Percentiles rank a stretch among this genome's conserved stretches.
Conservation (phyloP, 176 grass and related monocot genomes). For the Carex pumila region DNA sequence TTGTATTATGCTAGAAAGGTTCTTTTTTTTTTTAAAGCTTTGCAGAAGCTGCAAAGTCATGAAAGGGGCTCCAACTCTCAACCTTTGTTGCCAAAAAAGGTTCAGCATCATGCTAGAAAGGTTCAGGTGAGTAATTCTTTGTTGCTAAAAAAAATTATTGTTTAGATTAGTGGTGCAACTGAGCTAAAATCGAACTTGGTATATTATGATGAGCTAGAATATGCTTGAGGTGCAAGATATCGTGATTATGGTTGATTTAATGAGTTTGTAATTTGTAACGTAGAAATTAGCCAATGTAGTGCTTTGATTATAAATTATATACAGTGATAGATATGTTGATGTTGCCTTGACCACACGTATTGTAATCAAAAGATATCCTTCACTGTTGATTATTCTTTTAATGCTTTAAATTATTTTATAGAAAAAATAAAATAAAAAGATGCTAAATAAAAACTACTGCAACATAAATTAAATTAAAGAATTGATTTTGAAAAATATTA, state of each 20-base stretch:
- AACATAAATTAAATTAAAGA: too few species aligned
- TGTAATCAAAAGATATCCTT: too few species aligned
- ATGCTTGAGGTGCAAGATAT: neutral
- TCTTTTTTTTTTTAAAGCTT: too few species aligned
- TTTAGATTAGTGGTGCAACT: neutral
- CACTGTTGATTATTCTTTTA: too few species aligned
- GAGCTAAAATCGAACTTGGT: neutral
- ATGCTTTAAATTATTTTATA: too few species aligned
- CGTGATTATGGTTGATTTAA: neutral
- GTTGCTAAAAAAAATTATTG: neutral
- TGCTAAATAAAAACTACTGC: too few species aligned
- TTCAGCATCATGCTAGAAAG: neutral
- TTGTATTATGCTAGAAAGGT: neutral
- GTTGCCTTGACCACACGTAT: too few species aligned
- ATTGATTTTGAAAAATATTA: too few species aligned
- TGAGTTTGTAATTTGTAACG: neutral
- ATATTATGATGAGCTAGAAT: neutral
- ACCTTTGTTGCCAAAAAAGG: too few species aligned
- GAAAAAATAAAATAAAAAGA: too few species aligned
- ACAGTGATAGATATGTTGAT: neutral
- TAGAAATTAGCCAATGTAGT: neutral
- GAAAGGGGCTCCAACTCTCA: too few species aligned
- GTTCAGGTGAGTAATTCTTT: neutral
- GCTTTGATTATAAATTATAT: neutral
- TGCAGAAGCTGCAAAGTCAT: too few species aligned